Base-by-base conservation (phyloP, 352 stramenopile genomes). In the Poterioochromonas sp. region DNA sequence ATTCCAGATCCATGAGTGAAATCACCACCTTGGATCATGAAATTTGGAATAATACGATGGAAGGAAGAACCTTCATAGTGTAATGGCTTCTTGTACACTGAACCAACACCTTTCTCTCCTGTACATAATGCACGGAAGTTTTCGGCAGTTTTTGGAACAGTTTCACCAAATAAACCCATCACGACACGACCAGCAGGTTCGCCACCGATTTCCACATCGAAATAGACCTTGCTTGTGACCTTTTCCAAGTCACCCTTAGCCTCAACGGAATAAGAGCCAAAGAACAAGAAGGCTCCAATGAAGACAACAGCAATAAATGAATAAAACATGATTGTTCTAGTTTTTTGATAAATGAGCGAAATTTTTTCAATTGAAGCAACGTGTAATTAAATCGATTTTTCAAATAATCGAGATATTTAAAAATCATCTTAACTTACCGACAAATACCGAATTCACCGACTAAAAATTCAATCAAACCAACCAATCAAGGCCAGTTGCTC, bases 111-210 rank as follows among this genome's bases (percentile, higher is more conserved):
- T 29, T 94, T 95, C 84, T 98, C 95, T 76, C 94, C 95, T 62
- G 95, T 99, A 88, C 94, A 99, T 12, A 99, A 85, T 79, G 90
- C 86, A 49, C 93, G 86, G 84, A 99, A 99, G 85, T 99, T 99
- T 83, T 98, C 94, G 44, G 93, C 95, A 40, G 96, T 99, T 84
- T 97, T 98, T n/a, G 95, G 95, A 69, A 94, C 94, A 40, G 97
- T 90, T 80, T 99, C 93, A 22, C 90, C 90, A 85, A 93, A 96
- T 58, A 98, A 83, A 84, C 94, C 87, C 73, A 95, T 93, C 0
- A 91, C 84, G 41, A 96, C 82, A 78, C 94, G 91, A 63, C 92
- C 91, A 63, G 68, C 65, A 74, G 65, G 39, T n/a, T 74, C 1
- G 37, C 65, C 65, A 29, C 65, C 65, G 12, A 74, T 74, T 58